Evolutionary conservation across 2,329 filamentous ascomycete species (phyloP).

Genomic region (Metarhizium humberi): DNA sequence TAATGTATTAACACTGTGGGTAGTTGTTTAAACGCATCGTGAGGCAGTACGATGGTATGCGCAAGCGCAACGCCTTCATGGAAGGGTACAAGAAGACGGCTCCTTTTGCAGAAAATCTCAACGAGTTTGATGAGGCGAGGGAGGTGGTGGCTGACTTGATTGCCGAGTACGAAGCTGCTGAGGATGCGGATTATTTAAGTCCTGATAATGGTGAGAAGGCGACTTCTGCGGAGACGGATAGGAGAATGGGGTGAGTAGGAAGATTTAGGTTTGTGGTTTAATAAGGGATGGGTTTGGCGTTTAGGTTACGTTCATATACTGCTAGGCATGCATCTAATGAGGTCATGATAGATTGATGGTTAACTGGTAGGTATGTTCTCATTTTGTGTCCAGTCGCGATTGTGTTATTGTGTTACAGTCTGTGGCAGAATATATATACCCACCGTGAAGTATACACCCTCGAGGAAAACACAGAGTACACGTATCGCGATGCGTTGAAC

Average conservation of each 20-base stretch:
- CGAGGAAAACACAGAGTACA: no score
- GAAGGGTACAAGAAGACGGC: slow-evolving; percentile 95
- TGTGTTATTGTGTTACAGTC: background rate
- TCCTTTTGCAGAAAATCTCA: slow-evolving; percentile 81
- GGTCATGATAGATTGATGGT: background rate
- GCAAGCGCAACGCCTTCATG: slow-evolving; percentile 94
- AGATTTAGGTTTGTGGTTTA: background rate
- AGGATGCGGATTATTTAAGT: slow-evolving; percentile 81
- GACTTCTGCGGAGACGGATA: slow-evolving; percentile 44
- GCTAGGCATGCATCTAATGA: background rate
- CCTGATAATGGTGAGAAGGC: slow-evolving; percentile 51
- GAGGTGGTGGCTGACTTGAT: slow-evolving; percentile 89
- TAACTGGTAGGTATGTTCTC: fast-evolving
- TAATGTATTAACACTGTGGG: background rate
- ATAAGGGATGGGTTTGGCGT: background rate
- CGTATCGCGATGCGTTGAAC: no score
- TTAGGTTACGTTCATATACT: background rate
- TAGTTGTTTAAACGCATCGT: slow-evolving; percentile 89
- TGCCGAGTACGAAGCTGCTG: slow-evolving; percentile 90
- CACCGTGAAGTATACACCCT: no score
- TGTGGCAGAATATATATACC: no score
- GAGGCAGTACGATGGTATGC: slow-evolving; percentile 83
- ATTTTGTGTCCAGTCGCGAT: background rate
- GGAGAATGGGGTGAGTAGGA: slow-evolving; percentile 30
- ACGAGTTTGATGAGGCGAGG: slow-evolving; percentile 90